Evolutionary conservation across 129 eudicot genomes (phyloP).

Genomic region (Arctium lappa): DNA sequence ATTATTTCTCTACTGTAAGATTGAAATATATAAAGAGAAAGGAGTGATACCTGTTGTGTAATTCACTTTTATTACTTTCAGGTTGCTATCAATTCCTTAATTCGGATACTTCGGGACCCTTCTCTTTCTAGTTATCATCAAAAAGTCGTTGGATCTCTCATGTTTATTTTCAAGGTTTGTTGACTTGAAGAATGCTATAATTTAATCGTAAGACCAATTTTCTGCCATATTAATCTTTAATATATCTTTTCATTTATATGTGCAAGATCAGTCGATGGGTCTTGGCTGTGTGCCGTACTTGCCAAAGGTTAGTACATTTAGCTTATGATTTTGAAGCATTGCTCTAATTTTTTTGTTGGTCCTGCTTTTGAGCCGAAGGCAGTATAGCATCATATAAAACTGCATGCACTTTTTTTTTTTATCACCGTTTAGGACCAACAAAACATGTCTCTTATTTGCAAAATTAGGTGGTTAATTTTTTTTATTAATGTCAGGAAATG

Average conservation of each 20-base stretch:
- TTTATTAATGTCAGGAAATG: neutral
- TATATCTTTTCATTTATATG: conserved; percentile 15
- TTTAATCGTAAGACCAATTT: neutral
- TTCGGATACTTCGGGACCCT: conserved; percentile 98
- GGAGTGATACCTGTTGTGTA: conserved; percentile 6
- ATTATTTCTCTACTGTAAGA: conserved; percentile 88
- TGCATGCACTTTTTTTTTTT: neutral
- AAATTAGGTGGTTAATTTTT: neutral
- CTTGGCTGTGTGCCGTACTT: conserved; percentile 96
- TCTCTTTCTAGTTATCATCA: conserved; percentile 94
- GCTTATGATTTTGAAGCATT: conserved; percentile 9
- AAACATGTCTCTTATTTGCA: conserved; percentile 1
- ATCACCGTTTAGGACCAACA: neutral
- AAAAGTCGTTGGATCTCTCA: conserved; percentile 95
- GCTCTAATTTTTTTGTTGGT: neutral
- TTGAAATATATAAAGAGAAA: conserved; percentile 5
- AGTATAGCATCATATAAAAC: neutral
- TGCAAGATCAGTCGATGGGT: conserved; percentile 87
- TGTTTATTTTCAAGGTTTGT: conserved; percentile 94
- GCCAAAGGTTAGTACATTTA: conserved; percentile 75
- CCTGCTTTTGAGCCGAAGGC: neutral
- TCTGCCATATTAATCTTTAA: conserved; percentile 20
- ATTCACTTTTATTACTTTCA: conserved; percentile 36
- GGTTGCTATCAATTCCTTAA: conserved; percentile 92
- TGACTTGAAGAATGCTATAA: conserved; percentile 9